Evolutionary conservation across 768 basidiomycete genomes (phyloP).

Genomic region (Pleurotus salmoneostramineus): DNA sequence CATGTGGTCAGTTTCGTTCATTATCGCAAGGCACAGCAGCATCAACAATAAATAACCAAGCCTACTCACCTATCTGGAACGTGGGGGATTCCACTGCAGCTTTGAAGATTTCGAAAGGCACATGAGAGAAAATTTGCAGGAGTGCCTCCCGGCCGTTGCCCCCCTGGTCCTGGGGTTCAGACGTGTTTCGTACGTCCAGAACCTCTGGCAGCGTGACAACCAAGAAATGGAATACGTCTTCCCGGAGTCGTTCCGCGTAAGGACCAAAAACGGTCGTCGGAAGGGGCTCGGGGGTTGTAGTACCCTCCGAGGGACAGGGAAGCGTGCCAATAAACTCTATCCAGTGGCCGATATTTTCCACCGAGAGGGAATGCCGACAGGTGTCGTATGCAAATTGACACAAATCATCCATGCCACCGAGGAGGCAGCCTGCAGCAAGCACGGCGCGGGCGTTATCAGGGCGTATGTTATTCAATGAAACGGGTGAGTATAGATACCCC

Average conservation of each 20-base stretch:
- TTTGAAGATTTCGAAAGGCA: conserved; percentile 89
- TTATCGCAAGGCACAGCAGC: conserved; percentile 10
- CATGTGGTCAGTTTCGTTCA: conserved; percentile 10
- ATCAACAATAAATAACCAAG: background rate
- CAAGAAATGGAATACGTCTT: conserved; percentile 78
- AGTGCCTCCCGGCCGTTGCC: conserved; percentile 63
- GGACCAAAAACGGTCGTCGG: conserved; percentile 65
- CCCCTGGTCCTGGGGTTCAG: conserved; percentile 31
- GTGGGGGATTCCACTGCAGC: conserved; percentile 72
- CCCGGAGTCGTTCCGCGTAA: conserved; percentile 71
- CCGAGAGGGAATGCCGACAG: conserved; percentile 71
- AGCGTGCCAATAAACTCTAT: conserved; percentile 68
- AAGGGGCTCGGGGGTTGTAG: conserved; percentile 44
- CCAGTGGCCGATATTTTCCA: conserved; percentile 75
- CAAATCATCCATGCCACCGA: conserved; percentile 86
- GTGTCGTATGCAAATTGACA: conserved; percentile 75
- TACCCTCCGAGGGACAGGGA: conserved; percentile 46
- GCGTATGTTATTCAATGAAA: conserved; percentile 63
- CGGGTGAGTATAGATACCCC: conserved; percentile 76
- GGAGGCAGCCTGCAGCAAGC: conserved; percentile 78
- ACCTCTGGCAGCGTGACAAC: conserved; percentile 68
- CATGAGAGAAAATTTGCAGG: conserved; percentile 69
- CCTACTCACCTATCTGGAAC: conserved; percentile 70
- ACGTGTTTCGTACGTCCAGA: conserved; percentile 46
- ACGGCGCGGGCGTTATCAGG: conserved; percentile 82